These are phyloP conservation scores for Teunomyces lycoperdinae DNA, from an alignment of 805 yeast genomes.

Conservation along the genomic window DNA sequence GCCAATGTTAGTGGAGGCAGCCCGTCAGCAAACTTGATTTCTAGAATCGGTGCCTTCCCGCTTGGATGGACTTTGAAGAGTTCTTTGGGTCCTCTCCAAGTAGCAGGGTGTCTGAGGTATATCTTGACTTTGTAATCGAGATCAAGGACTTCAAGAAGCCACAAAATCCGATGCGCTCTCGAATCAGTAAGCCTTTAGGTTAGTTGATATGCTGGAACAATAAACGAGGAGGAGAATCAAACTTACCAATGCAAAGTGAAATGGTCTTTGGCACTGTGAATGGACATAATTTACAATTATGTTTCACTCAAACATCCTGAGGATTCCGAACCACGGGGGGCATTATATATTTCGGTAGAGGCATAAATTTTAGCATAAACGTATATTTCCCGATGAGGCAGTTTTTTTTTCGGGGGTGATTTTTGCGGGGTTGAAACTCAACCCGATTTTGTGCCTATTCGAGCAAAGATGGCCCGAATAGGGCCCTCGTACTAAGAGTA, in stretches of 20 bases:
- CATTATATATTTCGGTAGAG: neutral
- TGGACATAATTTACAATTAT: neutral
- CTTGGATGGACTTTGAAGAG: constrained; percentile 54
- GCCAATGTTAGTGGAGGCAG: constrained; percentile 30
- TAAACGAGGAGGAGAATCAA: neutral
- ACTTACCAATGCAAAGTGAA: constrained; percentile 29
- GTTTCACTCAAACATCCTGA: neutral
- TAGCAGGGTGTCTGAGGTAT: constrained; percentile 47
- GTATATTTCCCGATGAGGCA: neutral
- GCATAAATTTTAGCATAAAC: neutral
- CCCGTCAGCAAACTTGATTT: constrained; percentile 36
- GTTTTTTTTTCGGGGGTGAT: neutral
- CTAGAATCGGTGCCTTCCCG: constrained; percentile 64
- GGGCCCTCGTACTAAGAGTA: too few relatives aligned
- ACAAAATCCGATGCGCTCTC: constrained; percentile 57
- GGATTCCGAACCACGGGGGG: neutral
- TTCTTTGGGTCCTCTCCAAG: constrained; percentile 40
- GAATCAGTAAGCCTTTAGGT: constrained; percentile 49
- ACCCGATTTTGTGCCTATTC: too few relatives aligned
- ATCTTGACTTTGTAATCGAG: constrained; percentile 53
- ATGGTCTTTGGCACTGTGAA: constrained; percentile 12
- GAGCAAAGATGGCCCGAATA: too few relatives aligned
- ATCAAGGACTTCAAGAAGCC: constrained; percentile 62
- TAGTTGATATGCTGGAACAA: neutral
- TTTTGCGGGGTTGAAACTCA: too few relatives aligned